A percentile compares a stretch with the other conserved stretches of the same genome.
Conservation (phyloP, 2,329 filamentous ascomycete species). For the Aspergillus latus region DNA sequence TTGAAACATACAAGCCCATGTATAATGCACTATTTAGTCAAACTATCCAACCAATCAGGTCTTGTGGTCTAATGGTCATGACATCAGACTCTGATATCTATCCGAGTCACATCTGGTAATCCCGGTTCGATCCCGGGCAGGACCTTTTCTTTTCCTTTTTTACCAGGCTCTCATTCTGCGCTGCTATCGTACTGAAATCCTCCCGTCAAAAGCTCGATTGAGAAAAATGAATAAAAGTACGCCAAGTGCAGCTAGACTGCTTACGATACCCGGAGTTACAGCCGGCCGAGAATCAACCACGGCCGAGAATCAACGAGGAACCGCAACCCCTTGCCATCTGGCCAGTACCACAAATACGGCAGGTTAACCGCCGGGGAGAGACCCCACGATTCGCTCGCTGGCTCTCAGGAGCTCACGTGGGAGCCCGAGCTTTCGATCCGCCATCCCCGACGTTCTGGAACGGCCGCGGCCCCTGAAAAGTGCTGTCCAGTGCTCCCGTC, state of each 20-base stretch:
- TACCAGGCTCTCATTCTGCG: no score
- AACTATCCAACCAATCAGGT: background rate
- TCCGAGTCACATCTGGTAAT: conserved; percentile 11
- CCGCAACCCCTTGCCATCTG: background rate
- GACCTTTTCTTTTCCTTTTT: conserved; percentile 3
- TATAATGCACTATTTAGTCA: no score
- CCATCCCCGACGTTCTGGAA: background rate
- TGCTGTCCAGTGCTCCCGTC: no score
- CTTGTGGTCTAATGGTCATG: conserved; percentile 16
- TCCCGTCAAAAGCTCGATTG: no score
- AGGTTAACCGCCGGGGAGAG: background rate
- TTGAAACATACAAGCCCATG: no score
- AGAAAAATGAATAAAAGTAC: no score
- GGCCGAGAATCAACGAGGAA: background rate
- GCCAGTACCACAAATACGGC: background rate
- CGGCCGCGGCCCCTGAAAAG: background rate
- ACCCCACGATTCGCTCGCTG: no score
- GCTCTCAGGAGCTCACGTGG: conserved; percentile 16
- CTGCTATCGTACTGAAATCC: no score
- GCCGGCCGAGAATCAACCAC: no score
- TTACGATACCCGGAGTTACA: no score
- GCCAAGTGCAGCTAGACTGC: no score
- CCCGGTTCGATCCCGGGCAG: conserved; percentile 16
- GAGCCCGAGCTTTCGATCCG: conserved; percentile 16
- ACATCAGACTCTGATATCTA: conserved; percentile 16